These are phyloP conservation scores for Cyclanthera cordifolia DNA, from an alignment of 306 rosid species.

Conservation along the genomic window DNA sequence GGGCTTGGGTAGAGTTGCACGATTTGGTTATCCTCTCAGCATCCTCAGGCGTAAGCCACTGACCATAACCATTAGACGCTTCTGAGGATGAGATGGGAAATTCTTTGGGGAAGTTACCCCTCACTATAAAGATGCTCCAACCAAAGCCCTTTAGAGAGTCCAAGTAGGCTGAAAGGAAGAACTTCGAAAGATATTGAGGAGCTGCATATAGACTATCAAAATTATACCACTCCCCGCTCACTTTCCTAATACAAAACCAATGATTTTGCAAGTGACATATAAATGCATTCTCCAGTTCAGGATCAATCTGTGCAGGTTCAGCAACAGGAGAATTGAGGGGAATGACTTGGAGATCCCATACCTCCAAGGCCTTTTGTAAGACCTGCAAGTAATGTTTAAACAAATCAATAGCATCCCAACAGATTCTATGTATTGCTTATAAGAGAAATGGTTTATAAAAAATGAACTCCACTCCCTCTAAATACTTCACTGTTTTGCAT, in stretches of 20 bases:
- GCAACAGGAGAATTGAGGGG: slow-evolving; percentile 96
- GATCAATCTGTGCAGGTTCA: slow-evolving; percentile 94
- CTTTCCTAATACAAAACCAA: slow-evolving; percentile 96
- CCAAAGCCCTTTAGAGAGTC: slow-evolving; percentile 88
- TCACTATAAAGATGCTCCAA: slow-evolving; percentile 95
- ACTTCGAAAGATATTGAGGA: slow-evolving; percentile 84
- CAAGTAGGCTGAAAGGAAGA: slow-evolving; percentile 87
- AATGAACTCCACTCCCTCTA: neutral
- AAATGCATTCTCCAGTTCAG: slow-evolving; percentile 84
- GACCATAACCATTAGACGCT: slow-evolving; percentile 86
- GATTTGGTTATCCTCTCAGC: slow-evolving; percentile 92
- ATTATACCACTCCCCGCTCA: slow-evolving; percentile 89
- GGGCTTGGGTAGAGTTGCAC: slow-evolving; percentile 52
- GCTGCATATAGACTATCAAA: slow-evolving; percentile 96
- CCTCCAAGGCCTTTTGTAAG: slow-evolving; percentile 88
- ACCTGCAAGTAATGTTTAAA: slow-evolving; percentile 42
- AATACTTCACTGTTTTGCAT: neutral
- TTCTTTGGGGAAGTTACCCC: slow-evolving; percentile 89
- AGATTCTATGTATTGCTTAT: neutral
- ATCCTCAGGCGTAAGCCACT: slow-evolving; percentile 91
- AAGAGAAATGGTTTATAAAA: neutral
- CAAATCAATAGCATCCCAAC: neutral
- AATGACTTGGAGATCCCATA: slow-evolving; percentile 96
- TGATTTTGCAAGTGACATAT: slow-evolving; percentile 92
- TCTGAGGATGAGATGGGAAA: slow-evolving; percentile 78